Conservation (phyloP, 192 early-diverging fungal species). For the Backusella morwellensis region DNA sequence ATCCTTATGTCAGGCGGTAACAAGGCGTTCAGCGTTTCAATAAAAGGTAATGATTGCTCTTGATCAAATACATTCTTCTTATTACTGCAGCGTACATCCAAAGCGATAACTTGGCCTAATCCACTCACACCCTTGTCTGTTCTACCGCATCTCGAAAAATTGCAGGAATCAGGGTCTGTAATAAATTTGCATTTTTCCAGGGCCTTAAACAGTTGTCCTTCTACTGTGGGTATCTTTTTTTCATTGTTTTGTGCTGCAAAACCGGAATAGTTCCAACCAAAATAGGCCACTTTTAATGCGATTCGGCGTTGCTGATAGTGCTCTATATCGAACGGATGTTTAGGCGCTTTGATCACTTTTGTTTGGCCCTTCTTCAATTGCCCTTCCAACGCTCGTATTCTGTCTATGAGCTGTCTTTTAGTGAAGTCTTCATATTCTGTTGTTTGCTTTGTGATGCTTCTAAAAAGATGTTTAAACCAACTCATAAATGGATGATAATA, state of each 20-base stretch:
- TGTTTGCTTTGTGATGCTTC: not conserved
- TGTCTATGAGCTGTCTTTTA: slow-evolving; percentile 54
- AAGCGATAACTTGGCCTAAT: slow-evolving; percentile 83
- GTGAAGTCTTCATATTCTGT: slow-evolving; percentile 47
- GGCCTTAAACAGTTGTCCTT: slow-evolving; percentile 81
- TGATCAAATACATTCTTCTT: not conserved
- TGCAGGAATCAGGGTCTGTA: slow-evolving; percentile 59
- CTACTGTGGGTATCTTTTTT: slow-evolving; percentile 65
- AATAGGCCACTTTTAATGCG: slow-evolving; percentile 86
- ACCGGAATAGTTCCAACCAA: slow-evolving; percentile 88
- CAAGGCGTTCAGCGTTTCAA: slow-evolving; percentile 75
- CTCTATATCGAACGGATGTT: slow-evolving; percentile 70
- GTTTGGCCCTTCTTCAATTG: not conserved
- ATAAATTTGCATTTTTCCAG: slow-evolving; percentile 77
- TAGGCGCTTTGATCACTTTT: not conserved
- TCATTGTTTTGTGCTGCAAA: slow-evolving; percentile 72
- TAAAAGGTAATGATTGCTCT: slow-evolving; percentile 58
- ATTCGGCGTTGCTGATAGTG: slow-evolving; percentile 74
- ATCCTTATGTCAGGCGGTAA: slow-evolving; percentile 88
- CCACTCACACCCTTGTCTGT: slow-evolving; percentile 89
- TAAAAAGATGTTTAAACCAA: not conserved
- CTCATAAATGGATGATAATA: not conserved
- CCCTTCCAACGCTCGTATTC: slow-evolving; percentile 43
- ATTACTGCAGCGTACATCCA: slow-evolving; percentile 62
- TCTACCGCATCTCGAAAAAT: slow-evolving; percentile 79